These are phyloP conservation scores for Triticum urartu DNA, from an alignment of 176 grass and related monocot species.

Conservation along the genomic window DNA sequence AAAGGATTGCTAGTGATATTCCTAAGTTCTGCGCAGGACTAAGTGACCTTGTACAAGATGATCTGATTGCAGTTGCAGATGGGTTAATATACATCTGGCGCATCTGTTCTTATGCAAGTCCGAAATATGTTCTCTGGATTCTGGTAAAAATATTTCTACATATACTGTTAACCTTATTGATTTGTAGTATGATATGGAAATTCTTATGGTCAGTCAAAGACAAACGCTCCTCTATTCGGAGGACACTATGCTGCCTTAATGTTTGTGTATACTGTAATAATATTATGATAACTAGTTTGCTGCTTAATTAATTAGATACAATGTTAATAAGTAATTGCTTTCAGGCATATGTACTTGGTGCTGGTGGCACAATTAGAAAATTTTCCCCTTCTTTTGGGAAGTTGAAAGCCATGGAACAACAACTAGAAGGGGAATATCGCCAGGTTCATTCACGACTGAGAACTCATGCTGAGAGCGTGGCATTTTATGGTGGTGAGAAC, in stretches of 20 bases:
- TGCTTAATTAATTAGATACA: constrained; percentile 22
- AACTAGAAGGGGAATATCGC: constrained; percentile 94
- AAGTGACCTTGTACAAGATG: constrained; percentile 94
- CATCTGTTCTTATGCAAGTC: constrained; percentile 96
- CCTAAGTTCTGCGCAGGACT: constrained; percentile 91
- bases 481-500: constrained; percentile 89
- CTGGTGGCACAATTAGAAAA: constrained; percentile 75
- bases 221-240: not conserved
- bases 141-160: constrained; percentile 55
- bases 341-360: constrained; percentile 97
- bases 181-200: not conserved
- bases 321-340: constrained; percentile 26
- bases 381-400: constrained; percentile 93
- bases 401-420: constrained; percentile 91
- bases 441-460: constrained; percentile 90
- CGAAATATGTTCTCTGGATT: constrained; percentile 98
- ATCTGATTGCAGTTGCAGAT: constrained; percentile 81
- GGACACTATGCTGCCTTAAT: not conserved
- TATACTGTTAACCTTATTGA: constrained; percentile 12
- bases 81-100: constrained; percentile 90
- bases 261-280: not conserved
- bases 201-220: not conserved
- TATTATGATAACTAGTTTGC: not conserved
- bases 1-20: constrained; percentile 96
- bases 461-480: constrained; percentile 95